Evolutionary conservation across 345 rosid genomes (phyloP).

Genomic region (Raphanus raphanistrum): DNA sequence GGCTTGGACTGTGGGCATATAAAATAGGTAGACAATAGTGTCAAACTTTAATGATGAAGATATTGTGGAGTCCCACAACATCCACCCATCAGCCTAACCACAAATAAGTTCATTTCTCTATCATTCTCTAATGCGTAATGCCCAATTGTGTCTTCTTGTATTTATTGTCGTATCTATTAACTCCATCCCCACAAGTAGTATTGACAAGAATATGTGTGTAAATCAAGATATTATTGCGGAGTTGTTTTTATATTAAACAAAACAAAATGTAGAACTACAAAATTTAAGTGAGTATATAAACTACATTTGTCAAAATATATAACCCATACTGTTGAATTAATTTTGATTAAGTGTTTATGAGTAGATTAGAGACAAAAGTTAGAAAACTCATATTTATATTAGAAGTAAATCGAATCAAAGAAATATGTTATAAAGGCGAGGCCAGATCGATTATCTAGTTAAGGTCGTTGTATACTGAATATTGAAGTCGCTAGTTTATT

Average conservation of each 20-base stretch:
- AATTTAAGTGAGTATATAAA: neutral
- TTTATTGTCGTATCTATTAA: slow-evolving; percentile 18
- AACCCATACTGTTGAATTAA: neutral
- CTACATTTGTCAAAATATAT: neutral
- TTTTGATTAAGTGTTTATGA: no score
- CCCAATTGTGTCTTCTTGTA: slow-evolving; percentile 10
- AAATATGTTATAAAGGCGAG: no score
- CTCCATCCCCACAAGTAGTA: neutral
- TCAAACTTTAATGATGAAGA: slow-evolving; percentile 49
- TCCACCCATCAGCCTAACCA: slow-evolving; percentile 34
- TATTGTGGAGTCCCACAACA: slow-evolving; percentile 44
- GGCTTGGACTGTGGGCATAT: slow-evolving; percentile 15
- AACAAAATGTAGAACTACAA: neutral
- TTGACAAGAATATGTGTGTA: slow-evolving; percentile 8
- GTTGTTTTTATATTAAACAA: neutral
- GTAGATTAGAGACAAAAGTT: no score
- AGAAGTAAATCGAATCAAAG: no score
- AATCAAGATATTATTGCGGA: neutral
- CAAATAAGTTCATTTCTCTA: slow-evolving; percentile 19
- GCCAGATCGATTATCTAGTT: no score
- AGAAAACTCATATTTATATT: no score
- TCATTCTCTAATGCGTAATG: slow-evolving; percentile 16
- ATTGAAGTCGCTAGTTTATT: no score
- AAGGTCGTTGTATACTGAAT: no score
- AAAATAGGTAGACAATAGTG: slow-evolving; percentile 30